phyloP scores from a whole-genome alignment of 2,329 filamentous ascomycete genomes.

The Fusarium neocosmosporiellum region DNA sequence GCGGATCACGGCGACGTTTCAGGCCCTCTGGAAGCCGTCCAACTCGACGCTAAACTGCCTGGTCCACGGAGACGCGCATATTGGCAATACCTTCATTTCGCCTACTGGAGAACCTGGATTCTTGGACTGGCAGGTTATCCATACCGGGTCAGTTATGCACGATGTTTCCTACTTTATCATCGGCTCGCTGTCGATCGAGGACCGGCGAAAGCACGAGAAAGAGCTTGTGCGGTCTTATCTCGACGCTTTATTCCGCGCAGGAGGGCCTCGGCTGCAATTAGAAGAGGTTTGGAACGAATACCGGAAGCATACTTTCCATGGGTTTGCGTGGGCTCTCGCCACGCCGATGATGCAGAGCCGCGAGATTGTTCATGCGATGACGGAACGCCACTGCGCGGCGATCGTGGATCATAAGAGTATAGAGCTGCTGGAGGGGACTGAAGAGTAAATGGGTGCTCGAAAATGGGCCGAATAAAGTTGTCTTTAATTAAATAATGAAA shows the following conservation, averaged over 20 bases:
- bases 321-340: slow-evolving; percentile 26
- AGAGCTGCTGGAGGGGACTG: slow-evolving; percentile 2
- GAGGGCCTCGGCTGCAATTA: neutral
- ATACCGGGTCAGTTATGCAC: slow-evolving; percentile 22
- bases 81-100: slow-evolving; percentile 18
- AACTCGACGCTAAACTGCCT: slow-evolving; percentile 15
- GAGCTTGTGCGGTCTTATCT: slow-evolving; percentile 10
- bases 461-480: neutral
- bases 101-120: slow-evolving; percentile 7
- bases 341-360: slow-evolving; percentile 24
- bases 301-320: slow-evolving; percentile 13
- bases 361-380: slow-evolving; percentile 21
- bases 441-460: neutral
- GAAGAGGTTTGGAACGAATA: slow-evolving; percentile 23
- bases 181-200: slow-evolving; percentile 4
- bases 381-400: slow-evolving; percentile 11
- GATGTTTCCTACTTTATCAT: slow-evolving; percentile 21
- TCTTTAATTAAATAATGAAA: neutral
- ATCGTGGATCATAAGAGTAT: slow-evolving; percentile 29
- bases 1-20: neutral
- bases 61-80: slow-evolving; percentile 25
- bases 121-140: slow-evolving; percentile 21
- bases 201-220: neutral
- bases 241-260: neutral
- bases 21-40: slow-evolving; percentile 11